Evolutionary conservation across 257 asterid genomes (phyloP), one percentile per base, ranked within the genome.

Genomic region (Fraxinus cuspidata): DNA sequence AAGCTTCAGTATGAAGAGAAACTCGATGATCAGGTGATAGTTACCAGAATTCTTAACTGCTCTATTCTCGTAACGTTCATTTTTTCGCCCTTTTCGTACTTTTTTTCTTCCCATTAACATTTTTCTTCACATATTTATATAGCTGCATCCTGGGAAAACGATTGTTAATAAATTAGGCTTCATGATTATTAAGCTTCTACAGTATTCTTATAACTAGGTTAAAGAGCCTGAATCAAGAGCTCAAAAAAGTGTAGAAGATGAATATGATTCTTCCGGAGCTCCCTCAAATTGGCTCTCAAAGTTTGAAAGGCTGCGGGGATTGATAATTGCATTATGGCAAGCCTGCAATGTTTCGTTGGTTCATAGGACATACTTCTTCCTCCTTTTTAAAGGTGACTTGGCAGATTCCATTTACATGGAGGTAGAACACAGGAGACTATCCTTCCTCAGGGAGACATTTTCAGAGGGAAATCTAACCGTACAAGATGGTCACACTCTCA

Each of bases 351-450:
- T 85, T 72, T 87, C 89, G 56, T 73, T 87, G 83, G 71, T 85
- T 73, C 86, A 87, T 53, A 77, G 91, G 67, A 87, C 91, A 73
- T 87, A 87, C 74, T 87, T 87, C 86, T 85, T 87, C 84, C 70
- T 85, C 75, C 88, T 87, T 67, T 87, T 87, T 66, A 84, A 81
- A 64, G 91, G 91, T 35, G 91, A 87, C 65, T 83, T 78, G 0
- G 83, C 72, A 75, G 91, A 87, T 78, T 87, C 91, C 53, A 83
- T 87, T 75, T 87, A 87, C 81, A 83, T 87, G 91, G 91, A 87
- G 81, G 89, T 87, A 66, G 91, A 87, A 74, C 79, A 79, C 38
- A 78, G 91, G 77, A 75, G 91, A 58, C 89, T 87, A 68, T 72
- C 85, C 74, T 87, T 81, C 79, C 88, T 87, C 72, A 78, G 58